Evolutionary conservation across 2,329 filamentous ascomycete species (phyloP).

Genomic region (Fusarium proliferatum): DNA sequence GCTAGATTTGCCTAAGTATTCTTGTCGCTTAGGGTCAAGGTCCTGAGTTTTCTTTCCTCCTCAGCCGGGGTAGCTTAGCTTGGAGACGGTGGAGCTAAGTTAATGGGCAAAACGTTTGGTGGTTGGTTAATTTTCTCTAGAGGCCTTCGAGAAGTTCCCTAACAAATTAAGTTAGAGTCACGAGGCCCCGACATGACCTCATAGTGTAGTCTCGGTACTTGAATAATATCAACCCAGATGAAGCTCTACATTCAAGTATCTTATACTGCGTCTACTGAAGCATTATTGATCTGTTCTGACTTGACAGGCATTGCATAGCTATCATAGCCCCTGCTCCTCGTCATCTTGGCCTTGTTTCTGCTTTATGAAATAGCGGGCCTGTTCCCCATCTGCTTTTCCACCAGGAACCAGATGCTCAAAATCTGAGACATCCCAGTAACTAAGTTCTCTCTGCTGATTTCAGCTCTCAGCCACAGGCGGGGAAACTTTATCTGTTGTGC

Average conservation of each 20-base stretch:
- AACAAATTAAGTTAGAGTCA: conserved; percentile 22
- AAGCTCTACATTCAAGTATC: not conserved
- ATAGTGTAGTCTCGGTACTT: conserved; percentile 16
- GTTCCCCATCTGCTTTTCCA: not conserved
- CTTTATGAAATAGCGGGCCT: conserved; percentile 31
- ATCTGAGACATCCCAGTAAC: conserved; percentile 23
- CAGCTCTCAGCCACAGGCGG: not conserved
- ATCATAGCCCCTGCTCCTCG: not conserved
- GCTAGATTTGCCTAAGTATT: too few relatives aligned
- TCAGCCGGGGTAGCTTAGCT: conserved; percentile 5
- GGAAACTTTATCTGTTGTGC: conserved; percentile 11
- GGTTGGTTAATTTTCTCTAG: conserved; percentile 14
- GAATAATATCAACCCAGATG: conserved; percentile 5
- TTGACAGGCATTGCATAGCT: not conserved
- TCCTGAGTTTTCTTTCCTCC: not conserved
- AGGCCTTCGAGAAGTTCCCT: conserved; percentile 26
- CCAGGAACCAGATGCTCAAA: conserved; percentile 2
- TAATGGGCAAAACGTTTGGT: conserved; percentile 12
- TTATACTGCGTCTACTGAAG: not conserved
- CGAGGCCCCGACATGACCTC: conserved; percentile 40
- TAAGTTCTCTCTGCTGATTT: conserved; percentile 12
- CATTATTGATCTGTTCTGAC: not conserved
- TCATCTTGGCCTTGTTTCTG: conserved; percentile 35
- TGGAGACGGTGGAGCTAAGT: conserved; percentile 15
- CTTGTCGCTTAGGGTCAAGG: too few relatives aligned